phyloP scores from a whole-genome alignment of 306 rosid species.

The Cicer yamashitae region DNA sequence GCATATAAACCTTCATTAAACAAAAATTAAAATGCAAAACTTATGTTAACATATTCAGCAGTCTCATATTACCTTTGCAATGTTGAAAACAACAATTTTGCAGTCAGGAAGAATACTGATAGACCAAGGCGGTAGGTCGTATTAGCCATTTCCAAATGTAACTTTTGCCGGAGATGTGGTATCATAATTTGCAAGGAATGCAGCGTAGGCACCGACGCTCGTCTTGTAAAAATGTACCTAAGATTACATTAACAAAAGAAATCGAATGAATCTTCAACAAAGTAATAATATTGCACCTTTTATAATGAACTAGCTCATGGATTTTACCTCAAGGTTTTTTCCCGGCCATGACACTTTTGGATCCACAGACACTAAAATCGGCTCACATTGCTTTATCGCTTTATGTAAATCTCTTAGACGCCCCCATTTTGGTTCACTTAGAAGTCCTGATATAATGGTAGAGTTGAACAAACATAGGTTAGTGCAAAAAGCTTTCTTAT shows the following conservation, averaged over 20 bases:
- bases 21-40: too few relatives aligned
- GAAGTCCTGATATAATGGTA: conserved; percentile 46
- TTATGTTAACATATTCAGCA: too few relatives aligned
- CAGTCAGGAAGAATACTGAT: too few relatives aligned
- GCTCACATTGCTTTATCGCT: too few relatives aligned
- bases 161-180: too few relatives aligned
- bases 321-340: conserved; percentile 70
- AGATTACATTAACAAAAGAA: conserved; percentile 43
- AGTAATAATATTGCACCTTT: background rate
- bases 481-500: too few relatives aligned
- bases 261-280: conserved; percentile 31
- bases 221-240: conserved; percentile 74
- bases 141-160: too few relatives aligned
- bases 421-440: conserved; percentile 73
- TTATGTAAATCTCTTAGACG: conserved; percentile 77
- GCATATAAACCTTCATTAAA: too few relatives aligned
- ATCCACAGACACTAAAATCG: conserved; percentile 70
- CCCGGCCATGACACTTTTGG: conserved; percentile 61
- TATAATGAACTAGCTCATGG: conserved; percentile 28
- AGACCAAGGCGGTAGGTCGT: too few relatives aligned
- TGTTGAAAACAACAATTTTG: too few relatives aligned
- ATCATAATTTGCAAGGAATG: too few relatives aligned
- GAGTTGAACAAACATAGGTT: conserved; percentile 36
- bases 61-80: too few relatives aligned
- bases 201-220: conserved; percentile 54